Conservation (phyloP, 345 rosid genomes). For the Hirschfeldia incana region DNA sequence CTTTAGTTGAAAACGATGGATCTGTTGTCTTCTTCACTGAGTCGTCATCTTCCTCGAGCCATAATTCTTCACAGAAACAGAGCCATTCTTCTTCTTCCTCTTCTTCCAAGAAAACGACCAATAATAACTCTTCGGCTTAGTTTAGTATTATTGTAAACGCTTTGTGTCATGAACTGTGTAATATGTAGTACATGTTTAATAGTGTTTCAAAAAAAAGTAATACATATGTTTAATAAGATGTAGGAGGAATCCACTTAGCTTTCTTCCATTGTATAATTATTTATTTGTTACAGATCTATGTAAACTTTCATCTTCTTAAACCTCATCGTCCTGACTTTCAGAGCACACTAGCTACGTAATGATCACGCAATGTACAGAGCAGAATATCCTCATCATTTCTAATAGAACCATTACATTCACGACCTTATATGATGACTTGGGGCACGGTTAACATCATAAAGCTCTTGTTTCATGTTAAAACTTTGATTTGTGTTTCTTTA, state of each 20-base stretch:
- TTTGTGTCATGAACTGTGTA: background rate
- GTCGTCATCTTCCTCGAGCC: constrained; percentile 31
- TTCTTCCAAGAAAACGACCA: constrained; percentile 21
- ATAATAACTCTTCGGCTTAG: constrained; percentile 19
- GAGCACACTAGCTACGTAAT: background rate
- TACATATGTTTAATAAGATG: background rate
- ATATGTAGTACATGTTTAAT: background rate
- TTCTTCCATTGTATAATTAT: background rate
- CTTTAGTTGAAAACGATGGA: constrained; percentile 39
- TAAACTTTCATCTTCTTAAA: background rate
- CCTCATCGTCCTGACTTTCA: background rate
- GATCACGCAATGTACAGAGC: background rate
- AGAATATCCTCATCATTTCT: background rate
- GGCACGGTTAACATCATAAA: background rate
- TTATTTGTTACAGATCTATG: background rate
- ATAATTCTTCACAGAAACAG: constrained; percentile 34
- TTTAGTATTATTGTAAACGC: background rate
- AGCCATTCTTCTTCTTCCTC: constrained; percentile 28
- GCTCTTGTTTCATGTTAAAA: background rate
- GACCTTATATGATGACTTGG: background rate
- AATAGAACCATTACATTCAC: background rate
- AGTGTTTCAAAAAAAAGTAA: too few species aligned
- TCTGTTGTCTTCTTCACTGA: constrained; percentile 38
- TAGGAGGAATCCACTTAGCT: background rate
- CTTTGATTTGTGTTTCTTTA: background rate